These are phyloP conservation scores for Chaetomium globosum DNA, from an alignment of 2,329 filamentous ascomycete species.

Conservation along the genomic window DNA sequence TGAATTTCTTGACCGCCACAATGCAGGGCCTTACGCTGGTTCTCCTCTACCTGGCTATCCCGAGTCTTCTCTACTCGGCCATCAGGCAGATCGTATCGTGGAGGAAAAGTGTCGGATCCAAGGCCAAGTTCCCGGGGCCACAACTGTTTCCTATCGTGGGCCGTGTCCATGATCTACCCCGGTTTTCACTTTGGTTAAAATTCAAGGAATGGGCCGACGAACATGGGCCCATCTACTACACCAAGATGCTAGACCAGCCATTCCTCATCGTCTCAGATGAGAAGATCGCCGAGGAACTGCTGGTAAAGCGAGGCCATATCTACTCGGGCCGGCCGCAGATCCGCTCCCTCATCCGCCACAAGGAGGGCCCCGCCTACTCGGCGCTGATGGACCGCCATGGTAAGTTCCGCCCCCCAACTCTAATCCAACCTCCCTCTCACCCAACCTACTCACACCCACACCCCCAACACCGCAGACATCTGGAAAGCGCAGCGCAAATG, in stretches of 20 bases:
- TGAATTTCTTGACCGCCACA: conserved; percentile 21
- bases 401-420: conserved; percentile 35
- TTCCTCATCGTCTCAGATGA: conserved; percentile 53
- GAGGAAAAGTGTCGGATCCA: conserved; percentile 38
- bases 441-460: not conserved
- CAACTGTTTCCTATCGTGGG: conserved; percentile 53
- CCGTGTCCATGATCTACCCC: conserved; percentile 53
- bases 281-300: conserved; percentile 52
- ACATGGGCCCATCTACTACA: conserved; percentile 51
- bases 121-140: conserved; percentile 50
- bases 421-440: not conserved
- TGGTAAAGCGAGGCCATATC: conserved; percentile 54
- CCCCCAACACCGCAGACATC: conserved; percentile 41
- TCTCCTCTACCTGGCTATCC: conserved; percentile 51
- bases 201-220: conserved; percentile 52
- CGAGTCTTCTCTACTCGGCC: conserved; percentile 49
- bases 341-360: conserved; percentile 53
- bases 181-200: conserved; percentile 54
- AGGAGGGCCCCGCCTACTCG: conserved; percentile 52
- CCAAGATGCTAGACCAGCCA: conserved; percentile 45
- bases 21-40: conserved; percentile 48
- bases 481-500: conserved; percentile 56
- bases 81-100: conserved; percentile 46
- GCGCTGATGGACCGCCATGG: conserved; percentile 55
- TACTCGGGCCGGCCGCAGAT: conserved; percentile 56